Evolutionary conservation across 768 basidiomycete genomes (phyloP), one percentile per base, ranked within the genome.

Genomic region (Podaxis sp.): DNA sequence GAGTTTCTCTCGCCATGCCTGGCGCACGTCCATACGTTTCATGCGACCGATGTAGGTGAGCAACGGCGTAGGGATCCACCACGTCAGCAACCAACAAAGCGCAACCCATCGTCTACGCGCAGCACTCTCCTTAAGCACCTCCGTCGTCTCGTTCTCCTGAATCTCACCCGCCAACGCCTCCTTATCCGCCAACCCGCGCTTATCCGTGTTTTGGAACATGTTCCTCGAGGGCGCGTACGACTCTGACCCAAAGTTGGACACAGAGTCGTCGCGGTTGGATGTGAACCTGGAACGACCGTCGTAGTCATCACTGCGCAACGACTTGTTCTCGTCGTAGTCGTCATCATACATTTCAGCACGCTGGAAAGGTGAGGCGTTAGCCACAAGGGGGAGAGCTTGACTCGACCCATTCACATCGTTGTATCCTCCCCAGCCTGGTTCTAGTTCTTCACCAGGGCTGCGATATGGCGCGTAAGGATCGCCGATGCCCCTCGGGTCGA

Each of bases 1-100:
- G 1, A 98, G 80, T 75, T 99, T 99, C 76, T 99, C 97, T 63
- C 96, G 80, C 97, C 97, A 99, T 1, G 97, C 97, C 74, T 98
- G 95, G 26, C 91, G 86, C 24, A 99, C 82, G 69, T 99, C 97
- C 65, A 89, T 74, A 6, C 96, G 89, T 77, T 98, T 97, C 95
- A 98, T 97, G 30, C 93, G 83, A 1, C 96, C 95, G 59, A 93
- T 65, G 72, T 84, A 87, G 9, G 75, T 80, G 48, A 99, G 77
- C 56, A 88, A 74, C 2, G 82, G 82, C 12, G 82, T 87, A 0
- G 96, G 97, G 4, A 95, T 75, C 93, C 94, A 99, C 80, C 84
- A 99, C 1, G 97, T 99, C 57, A 98, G 78, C 15, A 92, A 72
- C 90, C 93, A 94, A 67, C 91, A 93, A 0, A 98, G 74, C 17